A percentile compares a stretch with the other conserved stretches of the same genome.
Conservation (phyloP, 176 grass and related monocot species). For the Elymus sibiricus region DNA sequence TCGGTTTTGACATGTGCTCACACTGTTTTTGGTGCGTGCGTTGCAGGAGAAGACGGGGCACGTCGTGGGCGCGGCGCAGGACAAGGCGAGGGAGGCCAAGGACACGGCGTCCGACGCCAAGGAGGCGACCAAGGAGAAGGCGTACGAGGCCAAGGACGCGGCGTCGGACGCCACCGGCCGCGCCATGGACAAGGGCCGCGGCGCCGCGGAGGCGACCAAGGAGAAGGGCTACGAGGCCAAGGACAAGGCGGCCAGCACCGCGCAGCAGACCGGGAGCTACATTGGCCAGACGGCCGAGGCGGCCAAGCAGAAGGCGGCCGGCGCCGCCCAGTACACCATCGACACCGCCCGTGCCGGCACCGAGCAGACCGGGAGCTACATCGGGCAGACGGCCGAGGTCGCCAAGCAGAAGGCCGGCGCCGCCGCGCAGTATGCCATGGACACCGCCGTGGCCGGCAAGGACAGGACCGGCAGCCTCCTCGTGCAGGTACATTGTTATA, state of each 20-base stretch:
- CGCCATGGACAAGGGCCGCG: conserved; percentile 29
- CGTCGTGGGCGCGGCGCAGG: conserved; percentile 22
- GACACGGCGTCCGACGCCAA: conserved; percentile 15
- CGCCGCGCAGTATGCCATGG: conserved; percentile 45
- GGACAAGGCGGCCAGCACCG: conserved; percentile 23
- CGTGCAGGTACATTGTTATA: conserved; percentile 34
- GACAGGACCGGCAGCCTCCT: conserved; percentile 56
- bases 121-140: conserved; percentile 30
- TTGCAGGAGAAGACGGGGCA: conserved; percentile 40
- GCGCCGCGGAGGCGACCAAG: not conserved
- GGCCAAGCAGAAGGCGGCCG: conserved; percentile 30
- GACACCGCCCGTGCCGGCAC: conserved; percentile 23
- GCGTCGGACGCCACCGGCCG: conserved; percentile 14
- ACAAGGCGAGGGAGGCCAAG: conserved; percentile 31
- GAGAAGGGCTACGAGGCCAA: conserved; percentile 23
- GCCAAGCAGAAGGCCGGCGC: conserved; percentile 40
- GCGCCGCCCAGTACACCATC: conserved; percentile 28
- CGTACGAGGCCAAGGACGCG: conserved; percentile 18
- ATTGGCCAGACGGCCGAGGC: conserved; percentile 36
- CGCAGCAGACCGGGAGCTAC: conserved; percentile 28
- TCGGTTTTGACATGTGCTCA: not conserved
- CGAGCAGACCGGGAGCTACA: conserved; percentile 25
- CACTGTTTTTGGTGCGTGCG: not conserved
- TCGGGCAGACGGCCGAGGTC: conserved; percentile 29
- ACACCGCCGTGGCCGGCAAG: conserved; percentile 48